Conservation (phyloP, 352 stramenopile genomes). For the Detonula confervacea region DNA sequence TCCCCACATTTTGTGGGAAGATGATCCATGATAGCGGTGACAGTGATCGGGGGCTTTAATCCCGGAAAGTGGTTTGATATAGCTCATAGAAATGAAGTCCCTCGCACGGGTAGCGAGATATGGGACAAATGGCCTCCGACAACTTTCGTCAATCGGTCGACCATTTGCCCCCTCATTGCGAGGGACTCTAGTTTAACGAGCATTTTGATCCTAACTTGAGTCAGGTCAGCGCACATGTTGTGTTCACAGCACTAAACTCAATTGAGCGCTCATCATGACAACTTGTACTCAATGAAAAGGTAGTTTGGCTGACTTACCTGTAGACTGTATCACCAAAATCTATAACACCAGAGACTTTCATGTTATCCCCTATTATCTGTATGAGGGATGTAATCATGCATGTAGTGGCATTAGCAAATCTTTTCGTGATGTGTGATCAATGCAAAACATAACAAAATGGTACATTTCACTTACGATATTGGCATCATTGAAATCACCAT, state of each 20-base stretch:
- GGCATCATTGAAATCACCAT: constrained; percentile 87
- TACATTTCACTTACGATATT: constrained; percentile 76
- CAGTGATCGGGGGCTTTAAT: constrained; percentile 85
- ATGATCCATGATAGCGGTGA: constrained; percentile 85
- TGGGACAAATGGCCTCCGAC: constrained; percentile 73
- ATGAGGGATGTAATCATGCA: not conserved
- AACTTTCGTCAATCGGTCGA: constrained; percentile 85
- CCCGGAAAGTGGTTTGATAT: constrained; percentile 79
- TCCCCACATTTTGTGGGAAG: constrained; percentile 33
- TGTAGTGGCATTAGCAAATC: not conserved
- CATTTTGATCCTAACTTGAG: constrained; percentile 11
- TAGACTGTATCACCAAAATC: constrained; percentile 87
- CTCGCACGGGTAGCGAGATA: constrained; percentile 58
- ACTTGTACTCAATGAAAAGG: too few relatives aligned
- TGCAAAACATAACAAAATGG: not conserved
- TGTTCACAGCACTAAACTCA: too few relatives aligned
- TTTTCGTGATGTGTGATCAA: not conserved
- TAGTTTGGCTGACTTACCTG: constrained; percentile 72
- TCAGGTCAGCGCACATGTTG: too few relatives aligned
- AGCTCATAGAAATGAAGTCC: constrained; percentile 85
- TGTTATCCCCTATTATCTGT: constrained; percentile 58
- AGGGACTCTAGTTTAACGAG: constrained; percentile 85
- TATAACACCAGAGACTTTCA: constrained; percentile 78
- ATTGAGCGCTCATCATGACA: too few relatives aligned
- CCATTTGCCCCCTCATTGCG: constrained; percentile 37